Percentiles rank a stretch among this genome's conserved stretches.
Conservation (phyloP, 2,329 filamentous ascomycete species). For the Nothophaeocryptopus gaeumannii region DNA sequence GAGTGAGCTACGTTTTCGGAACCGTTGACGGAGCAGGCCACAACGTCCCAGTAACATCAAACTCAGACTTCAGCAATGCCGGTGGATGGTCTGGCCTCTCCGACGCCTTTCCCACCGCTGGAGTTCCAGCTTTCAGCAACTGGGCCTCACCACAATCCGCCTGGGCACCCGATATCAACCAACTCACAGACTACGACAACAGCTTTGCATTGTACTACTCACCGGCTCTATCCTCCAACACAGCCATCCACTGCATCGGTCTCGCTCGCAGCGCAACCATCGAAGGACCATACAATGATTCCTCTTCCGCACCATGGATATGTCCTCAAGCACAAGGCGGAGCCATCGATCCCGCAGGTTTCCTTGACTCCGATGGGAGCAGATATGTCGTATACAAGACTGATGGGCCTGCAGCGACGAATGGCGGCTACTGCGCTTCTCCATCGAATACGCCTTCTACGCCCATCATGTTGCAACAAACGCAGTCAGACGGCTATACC, state of each 20-base stretch:
- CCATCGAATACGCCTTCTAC: conserved; percentile 40
- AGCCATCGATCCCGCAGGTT: conserved; percentile 62
- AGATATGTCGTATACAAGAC: conserved; percentile 65
- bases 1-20: conserved; percentile 55
- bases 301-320: conserved; percentile 18
- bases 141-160: conserved; percentile 30
- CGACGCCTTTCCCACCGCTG: conserved; percentile 49
- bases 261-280: conserved; percentile 21
- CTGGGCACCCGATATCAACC: conserved; percentile 60
- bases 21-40: conserved; percentile 41
- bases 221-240: conserved; percentile 21
- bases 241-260: conserved; percentile 25
- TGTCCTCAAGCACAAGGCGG: conserved; percentile 25
- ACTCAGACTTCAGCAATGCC: conserved; percentile 43
- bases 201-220: conserved; percentile 29
- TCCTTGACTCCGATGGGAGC: conserved; percentile 53
- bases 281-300: conserved; percentile 25
- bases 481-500: conserved; percentile 47
- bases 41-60: conserved; percentile 50
- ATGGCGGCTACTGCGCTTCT: conserved; percentile 46
- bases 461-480: conserved; percentile 57
- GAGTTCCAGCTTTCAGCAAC: conserved; percentile 17
- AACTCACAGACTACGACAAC: conserved; percentile 33
- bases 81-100: conserved; percentile 31
- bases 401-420: conserved; percentile 55